Conservation (phyloP, 306 rosid genomes). For the Begonia fuchsioides region DNA sequence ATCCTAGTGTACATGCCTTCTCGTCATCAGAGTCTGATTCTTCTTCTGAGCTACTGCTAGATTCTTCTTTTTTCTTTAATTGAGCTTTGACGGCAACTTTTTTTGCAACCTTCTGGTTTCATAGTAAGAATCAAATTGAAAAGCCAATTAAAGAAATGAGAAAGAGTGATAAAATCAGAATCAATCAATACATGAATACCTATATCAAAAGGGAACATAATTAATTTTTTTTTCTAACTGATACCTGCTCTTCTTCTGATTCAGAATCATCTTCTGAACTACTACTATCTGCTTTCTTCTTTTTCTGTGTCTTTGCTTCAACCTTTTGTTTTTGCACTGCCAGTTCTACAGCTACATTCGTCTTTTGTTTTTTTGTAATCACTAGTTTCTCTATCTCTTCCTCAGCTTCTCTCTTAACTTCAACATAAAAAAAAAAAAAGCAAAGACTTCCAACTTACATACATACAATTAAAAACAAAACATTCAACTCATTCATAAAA, state of each 20-base stretch:
- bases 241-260: slow-evolving; percentile 47
- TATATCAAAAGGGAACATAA: too few relatives aligned
- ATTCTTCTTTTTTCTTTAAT: slow-evolving; percentile 32
- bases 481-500: not conserved
- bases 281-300: slow-evolving; percentile 29
- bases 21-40: slow-evolving; percentile 47
- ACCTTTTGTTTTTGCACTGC: slow-evolving; percentile 38
- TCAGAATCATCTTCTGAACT: slow-evolving; percentile 49
- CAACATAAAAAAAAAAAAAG: not conserved
- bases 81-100: slow-evolving; percentile 30
- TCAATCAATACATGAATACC: too few relatives aligned
- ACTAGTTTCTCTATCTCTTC: slow-evolving; percentile 32
- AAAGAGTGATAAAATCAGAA: too few relatives aligned
- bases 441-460: not conserved
- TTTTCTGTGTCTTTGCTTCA: slow-evolving; percentile 30
- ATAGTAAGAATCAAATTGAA: too few relatives aligned
- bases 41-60: slow-evolving; percentile 43
- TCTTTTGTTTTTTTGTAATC: slow-evolving; percentile 58
- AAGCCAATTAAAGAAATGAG: too few relatives aligned
- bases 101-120: slow-evolving; percentile 27
- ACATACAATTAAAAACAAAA: not conserved
- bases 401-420: slow-evolving; percentile 66
- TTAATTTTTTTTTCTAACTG: too few relatives aligned
- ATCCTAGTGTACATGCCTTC: slow-evolving; percentile 18
- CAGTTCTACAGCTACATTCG: slow-evolving; percentile 20